Base-by-base conservation (phyloP, 306 rosid species). In the Prunus mume region DNA sequence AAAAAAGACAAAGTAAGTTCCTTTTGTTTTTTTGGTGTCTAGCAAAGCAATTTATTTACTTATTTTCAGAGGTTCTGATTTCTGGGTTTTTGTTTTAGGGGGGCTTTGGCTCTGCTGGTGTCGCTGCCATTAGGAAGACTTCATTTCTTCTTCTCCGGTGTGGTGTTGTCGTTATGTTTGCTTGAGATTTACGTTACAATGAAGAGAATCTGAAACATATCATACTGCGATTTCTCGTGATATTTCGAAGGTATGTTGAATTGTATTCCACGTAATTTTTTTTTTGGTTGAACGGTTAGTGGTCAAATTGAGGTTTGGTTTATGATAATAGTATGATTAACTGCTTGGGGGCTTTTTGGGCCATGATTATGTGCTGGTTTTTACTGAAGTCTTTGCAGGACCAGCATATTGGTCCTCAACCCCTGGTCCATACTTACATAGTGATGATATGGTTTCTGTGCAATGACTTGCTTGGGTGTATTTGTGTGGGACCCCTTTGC, bases 151-250 rank as follows among this genome's bases (percentile, higher is more conserved):
- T 38, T 38, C 45, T 65, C 47, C 43, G 58, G 28, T 1, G 49
- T 73, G 54, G 50, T 66, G 74, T 76, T 34, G 74, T 66, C 38
- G 69, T 64, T 77, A 72, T 80, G 82, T 81, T 86, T 75, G 67
- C 90, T 90, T 91, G 78, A 83, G 86, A 75, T 86, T 80, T 75
- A 85, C 87, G 88, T 83, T 65, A 74, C 50, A 18, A 88, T 81
- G 88, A 77, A 55, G 76, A 74, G 79, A 69, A 67, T 57, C 68
- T 88, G 83, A 88, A 63, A 65, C 20, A 1, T 12, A 8, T 51
- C 45, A 55, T 27, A 58, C 57, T 49, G 30, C 51, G 18, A 75
- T 72, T 73, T 15, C 77, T 73, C 74, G 76, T 50, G 76, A 70
- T 81, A 78, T 65, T 66, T 83, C 47, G 1, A 73, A 88, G 87